Conservation (phyloP, 2,329 filamentous ascomycete genomes). For the Pseudopithomyces chartarum region DNA sequence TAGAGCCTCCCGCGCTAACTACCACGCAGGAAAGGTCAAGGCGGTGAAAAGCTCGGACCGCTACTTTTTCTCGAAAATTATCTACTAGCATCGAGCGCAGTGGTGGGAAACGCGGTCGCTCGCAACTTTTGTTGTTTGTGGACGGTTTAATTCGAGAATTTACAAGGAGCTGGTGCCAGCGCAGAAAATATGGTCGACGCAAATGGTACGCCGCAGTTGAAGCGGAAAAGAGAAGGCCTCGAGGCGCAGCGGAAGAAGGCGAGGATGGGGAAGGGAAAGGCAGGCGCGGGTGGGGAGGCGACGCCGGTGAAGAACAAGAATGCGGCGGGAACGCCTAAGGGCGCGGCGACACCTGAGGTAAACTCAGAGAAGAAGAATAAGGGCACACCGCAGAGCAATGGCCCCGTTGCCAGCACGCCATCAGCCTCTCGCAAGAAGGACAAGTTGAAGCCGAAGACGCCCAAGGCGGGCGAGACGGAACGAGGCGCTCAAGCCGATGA, state of each 20-base stretch:
- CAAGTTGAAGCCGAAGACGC: slow-evolving; percentile 7
- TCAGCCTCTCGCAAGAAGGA: slow-evolving; percentile 16
- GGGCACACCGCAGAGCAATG: slow-evolving; percentile 16
- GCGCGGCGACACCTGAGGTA: slow-evolving; percentile 12
- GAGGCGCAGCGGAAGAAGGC: slow-evolving; percentile 34
- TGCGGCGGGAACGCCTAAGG: slow-evolving; percentile 20
- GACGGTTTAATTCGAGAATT: too few relatives aligned
- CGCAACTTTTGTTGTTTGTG: background rate
- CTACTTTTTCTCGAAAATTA: slow-evolving; percentile 26
- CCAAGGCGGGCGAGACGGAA: slow-evolving; percentile 2
- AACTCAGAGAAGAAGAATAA: slow-evolving; percentile 13
- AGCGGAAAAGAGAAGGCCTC: slow-evolving; percentile 36
- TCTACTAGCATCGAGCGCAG: slow-evolving; percentile 21
- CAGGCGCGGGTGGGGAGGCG: slow-evolving; percentile 18
- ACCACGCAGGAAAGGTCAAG: slow-evolving; percentile 9
- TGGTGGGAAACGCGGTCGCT: too few relatives aligned
- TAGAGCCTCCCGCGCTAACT: too few relatives aligned
- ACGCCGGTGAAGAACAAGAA: slow-evolving; percentile 10
- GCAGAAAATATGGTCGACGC: slow-evolving; percentile 28
- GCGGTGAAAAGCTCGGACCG: slow-evolving; percentile 34
- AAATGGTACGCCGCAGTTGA: slow-evolving; percentile 27
- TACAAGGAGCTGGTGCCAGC: too few relatives aligned
- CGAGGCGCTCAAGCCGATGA: background rate
- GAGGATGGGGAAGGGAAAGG: slow-evolving; percentile 32
- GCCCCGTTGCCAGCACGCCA: slow-evolving; percentile 13